Base-by-base conservation (phyloP, 768 basidiomycete species). In the Leccinum uliginosum region DNA sequence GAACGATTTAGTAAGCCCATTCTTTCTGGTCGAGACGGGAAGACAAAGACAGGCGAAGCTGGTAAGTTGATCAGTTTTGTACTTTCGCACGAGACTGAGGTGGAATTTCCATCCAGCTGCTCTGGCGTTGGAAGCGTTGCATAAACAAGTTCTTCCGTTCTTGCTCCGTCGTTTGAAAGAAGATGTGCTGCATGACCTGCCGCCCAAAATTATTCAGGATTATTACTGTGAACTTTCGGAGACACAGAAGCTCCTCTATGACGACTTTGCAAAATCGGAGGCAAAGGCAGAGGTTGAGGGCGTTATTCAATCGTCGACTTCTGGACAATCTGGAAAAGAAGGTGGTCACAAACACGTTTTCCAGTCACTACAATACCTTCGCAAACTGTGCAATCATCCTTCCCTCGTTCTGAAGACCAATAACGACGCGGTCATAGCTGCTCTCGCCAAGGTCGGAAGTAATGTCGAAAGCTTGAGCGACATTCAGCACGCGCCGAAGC, bases 131-230 rank as follows among this genome's bases (percentile, higher is more conserved):
- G 97, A 98, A 68, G 93, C 96, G 2, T 73, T 99, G 48, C 97
- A 98, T 71, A 99, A 99, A 73, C 97, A 99, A 79, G 96, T 98
- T 24, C 75, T 99, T n/a, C 97, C 97, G 2, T 99, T 99, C 82
- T 76, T 99, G 43, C 80, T 99, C 15, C 91, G 97, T 43, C 87
- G 97, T 23, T 75, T 99, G 69, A 99, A 99, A 71, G 97, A 99
- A 74, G 94, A 99, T 67, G 97, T 99, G 27, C 76, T 99, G 55
- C 75, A 92, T 59, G 97, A 99, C 68, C 78, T 99, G 3, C 97
- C 97, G 1, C 97, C 97, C 4, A 98, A 99, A 76, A 99, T 99
- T 71, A 98, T 99, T 56, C 97, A 99, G 72, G 97, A 99, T 70
- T 98, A 98, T 71, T 95, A 98, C 67, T 98, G 95, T 77, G 96